Conservation (phyloP, 495 filamentous ascomycete genomes). For the Aspergillus sclerotiicarbonarius region DNA sequence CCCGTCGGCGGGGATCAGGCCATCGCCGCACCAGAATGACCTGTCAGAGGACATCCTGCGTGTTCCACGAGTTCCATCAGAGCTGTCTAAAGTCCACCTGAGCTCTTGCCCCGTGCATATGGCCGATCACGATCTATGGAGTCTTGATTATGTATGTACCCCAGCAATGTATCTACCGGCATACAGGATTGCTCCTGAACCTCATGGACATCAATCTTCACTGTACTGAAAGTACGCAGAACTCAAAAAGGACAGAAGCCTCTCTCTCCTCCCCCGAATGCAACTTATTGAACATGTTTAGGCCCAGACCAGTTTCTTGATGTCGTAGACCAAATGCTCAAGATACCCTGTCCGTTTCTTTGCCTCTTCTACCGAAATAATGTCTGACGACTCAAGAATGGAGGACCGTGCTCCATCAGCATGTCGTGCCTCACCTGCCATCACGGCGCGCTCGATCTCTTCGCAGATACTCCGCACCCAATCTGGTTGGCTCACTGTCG, state of each 20-base stretch:
- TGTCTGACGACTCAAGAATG: conserved; percentile 65
- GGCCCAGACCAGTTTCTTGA: conserved; percentile 93
- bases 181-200: too few species aligned
- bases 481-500: conserved; percentile 62
- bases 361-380: conserved; percentile 79
- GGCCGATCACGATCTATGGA: too few species aligned
- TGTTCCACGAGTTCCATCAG: neutral
- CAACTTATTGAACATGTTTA: conserved; percentile 24
- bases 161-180: too few species aligned
- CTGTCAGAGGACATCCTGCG: neutral
- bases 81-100: neutral
- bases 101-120: neutral
- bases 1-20: neutral
- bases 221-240: too few species aligned
- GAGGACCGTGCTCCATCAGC: conserved; percentile 15
- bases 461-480: conserved; percentile 68
- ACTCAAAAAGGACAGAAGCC: too few species aligned
- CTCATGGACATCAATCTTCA: too few species aligned
- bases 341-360: conserved; percentile 82
- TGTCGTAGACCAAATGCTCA: conserved; percentile 78
- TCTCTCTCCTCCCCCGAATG: too few species aligned
- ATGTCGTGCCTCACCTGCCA: conserved; percentile 26
- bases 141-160: neutral
- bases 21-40: neutral
- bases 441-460: conserved; percentile 50